Evolutionary conservation across 345 rosid species (phyloP).

Genomic region (Angophora floribunda): DNA sequence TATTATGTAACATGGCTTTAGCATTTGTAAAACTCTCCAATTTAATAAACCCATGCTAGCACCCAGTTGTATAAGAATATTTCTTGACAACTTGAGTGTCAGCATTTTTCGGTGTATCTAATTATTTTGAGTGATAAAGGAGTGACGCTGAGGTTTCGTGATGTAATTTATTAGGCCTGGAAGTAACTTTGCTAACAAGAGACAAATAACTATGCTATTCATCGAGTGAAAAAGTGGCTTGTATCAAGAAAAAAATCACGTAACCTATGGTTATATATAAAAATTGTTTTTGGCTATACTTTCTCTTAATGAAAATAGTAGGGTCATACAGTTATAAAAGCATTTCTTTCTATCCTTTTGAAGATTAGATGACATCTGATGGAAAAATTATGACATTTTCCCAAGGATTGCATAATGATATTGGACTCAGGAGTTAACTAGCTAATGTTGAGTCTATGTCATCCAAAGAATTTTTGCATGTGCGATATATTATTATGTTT

Average conservation of each 20-base stretch:
- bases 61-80: not conserved
- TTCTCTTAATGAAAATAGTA: not conserved
- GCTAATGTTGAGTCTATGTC: not conserved
- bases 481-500: not conserved
- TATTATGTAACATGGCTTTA: not conserved
- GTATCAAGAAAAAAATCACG: not conserved
- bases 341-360: not conserved
- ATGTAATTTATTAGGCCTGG: not conserved
- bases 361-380: not conserved
- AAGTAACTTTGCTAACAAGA: not conserved
- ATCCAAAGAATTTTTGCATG: not conserved
- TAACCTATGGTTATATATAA: not conserved
- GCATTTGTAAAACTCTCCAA: not conserved
- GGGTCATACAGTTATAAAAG: not conserved
- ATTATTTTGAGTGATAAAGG: not conserved
- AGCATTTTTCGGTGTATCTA: not conserved
- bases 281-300: not conserved
- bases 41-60: not conserved
- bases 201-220: not conserved
- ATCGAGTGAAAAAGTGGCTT: not conserved
- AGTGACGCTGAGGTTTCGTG: not conserved
- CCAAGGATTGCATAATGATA: not conserved
- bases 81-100: not conserved
- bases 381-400: not conserved
- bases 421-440: not conserved